Conservation (phyloP, 2,329 filamentous ascomycete species). For the Apiospora arundinis region DNA sequence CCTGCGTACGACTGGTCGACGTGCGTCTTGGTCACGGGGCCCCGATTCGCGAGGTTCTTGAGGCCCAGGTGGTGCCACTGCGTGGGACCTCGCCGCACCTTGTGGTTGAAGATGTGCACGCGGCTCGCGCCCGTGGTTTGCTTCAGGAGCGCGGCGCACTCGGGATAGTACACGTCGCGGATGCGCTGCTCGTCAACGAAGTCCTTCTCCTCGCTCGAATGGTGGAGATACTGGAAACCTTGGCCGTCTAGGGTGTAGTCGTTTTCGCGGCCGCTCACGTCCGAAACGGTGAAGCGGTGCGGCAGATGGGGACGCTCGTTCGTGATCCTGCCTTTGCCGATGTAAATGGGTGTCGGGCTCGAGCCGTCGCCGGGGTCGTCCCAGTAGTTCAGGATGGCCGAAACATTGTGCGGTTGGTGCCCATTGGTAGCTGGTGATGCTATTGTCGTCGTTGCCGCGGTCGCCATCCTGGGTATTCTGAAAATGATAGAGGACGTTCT, state of each 20-base stretch:
- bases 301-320: conserved; percentile 38
- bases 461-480: not conserved
- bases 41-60: conserved; percentile 31
- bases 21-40: conserved; percentile 57
- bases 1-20: conserved; percentile 60
- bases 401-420: conserved; percentile 37
- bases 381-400: conserved; percentile 46
- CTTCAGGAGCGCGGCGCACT: conserved; percentile 71
- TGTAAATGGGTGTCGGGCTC: conserved; percentile 44
- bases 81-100: conserved; percentile 44
- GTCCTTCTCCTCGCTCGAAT: conserved; percentile 42
- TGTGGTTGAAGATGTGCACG: conserved; percentile 42
- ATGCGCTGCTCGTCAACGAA: conserved; percentile 65
- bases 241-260: conserved; percentile 46
- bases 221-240: conserved; percentile 45
- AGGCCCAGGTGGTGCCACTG: conserved; percentile 28
- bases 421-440: not conserved
- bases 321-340: conserved; percentile 42
- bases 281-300: conserved; percentile 42
- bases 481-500: not conserved
- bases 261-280: conserved; percentile 44
- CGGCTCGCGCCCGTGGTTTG: conserved; percentile 61
- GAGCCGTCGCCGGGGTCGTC: conserved; percentile 50
- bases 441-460: too few species aligned
- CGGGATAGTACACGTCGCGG: conserved; percentile 72